Percentiles rank a stretch among this genome's conserved stretches.
Conservation (phyloP, 768 basidiomycete genomes). For the Russula emetica region DNA sequence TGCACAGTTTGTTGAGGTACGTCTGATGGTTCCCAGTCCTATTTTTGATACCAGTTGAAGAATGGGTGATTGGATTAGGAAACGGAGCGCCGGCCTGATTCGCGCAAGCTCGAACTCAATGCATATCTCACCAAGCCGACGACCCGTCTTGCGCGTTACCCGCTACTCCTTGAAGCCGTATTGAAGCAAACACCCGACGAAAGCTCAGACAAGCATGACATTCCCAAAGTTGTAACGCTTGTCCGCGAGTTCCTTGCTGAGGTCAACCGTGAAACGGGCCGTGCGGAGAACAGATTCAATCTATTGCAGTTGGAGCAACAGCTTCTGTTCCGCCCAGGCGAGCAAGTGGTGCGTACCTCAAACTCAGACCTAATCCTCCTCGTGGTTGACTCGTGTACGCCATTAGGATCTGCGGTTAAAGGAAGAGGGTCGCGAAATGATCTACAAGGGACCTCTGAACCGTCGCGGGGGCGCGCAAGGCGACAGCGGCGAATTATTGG, state of each 20-base stretch:
- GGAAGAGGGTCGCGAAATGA: slow-evolving; percentile 85
- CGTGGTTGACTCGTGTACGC: background rate
- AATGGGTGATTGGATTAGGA: slow-evolving; percentile 43
- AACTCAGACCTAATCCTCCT: background rate
- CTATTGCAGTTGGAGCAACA: slow-evolving; percentile 90
- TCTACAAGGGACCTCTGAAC: slow-evolving; percentile 87
- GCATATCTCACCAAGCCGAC: slow-evolving; percentile 98
- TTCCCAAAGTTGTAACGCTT: slow-evolving; percentile 73
- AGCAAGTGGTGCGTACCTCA: slow-evolving; percentile 67
- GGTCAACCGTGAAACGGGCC: slow-evolving; percentile 92
- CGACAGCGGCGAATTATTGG: slow-evolving; percentile 84
- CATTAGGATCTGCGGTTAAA: slow-evolving; percentile 74
- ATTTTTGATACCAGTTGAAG: slow-evolving; percentile 4
- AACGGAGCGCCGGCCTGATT: slow-evolving; percentile 90
- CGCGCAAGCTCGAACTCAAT: slow-evolving; percentile 93
- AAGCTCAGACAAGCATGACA: slow-evolving; percentile 72
- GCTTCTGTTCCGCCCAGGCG: slow-evolving; percentile 82
- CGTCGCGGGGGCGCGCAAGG: slow-evolving; percentile 68
- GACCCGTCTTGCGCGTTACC: slow-evolving; percentile 94
- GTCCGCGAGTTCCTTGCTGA: slow-evolving; percentile 78
- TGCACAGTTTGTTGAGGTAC: slow-evolving; percentile 90
- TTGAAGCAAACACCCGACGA: slow-evolving; percentile 90
- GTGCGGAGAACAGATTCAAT: slow-evolving; percentile 95
- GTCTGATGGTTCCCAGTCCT: slow-evolving; percentile 30
- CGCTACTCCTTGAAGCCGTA: slow-evolving; percentile 86